Evolutionary conservation across 495 filamentous ascomycete species (phyloP), one percentile per base, ranked within the genome.

Genomic region (Podospora tetraspora): DNA sequence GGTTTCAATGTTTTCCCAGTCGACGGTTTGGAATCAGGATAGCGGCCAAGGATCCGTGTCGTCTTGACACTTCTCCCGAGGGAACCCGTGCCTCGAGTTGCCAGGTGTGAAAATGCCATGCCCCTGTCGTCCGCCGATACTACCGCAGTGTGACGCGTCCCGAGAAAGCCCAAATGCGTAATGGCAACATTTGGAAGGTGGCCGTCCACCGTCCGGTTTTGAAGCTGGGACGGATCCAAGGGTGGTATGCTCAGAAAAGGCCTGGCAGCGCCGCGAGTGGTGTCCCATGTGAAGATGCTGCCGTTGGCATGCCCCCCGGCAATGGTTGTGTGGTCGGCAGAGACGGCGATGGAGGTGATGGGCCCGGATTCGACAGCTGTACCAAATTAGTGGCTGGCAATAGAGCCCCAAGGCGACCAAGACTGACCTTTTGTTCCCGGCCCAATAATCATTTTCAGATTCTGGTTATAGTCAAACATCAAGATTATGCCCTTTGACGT

Each of bases 41-140:
- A 99, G 58, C 95, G 89, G 21, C 95, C 95, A 43, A 99, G 80
- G 59, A 98, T 93, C 68, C 96, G 86, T 11, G 90, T 93, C 10
- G 92, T 94, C 79, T 92, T 97, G 65, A 99, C 91, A 1, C 87
- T 90, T 70, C 95, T 87, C 12, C 88, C 92, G 43, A 98, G 84
- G 25, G 93, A 85, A 9, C 96, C 94, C 69, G 94, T 89, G 22
- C 95, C 95, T 69, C 95, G 82, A 16, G 93, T 97, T 29, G 95
- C 96, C 32, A 98, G 84, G 78, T 98, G 96, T 8, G 96, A 97
- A 76, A 99, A 99, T 10, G 94, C 94, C 95, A 99, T 98, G 59
- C 95, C 95, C 56, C 86, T 85, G 73, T 94, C 92, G 76, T 99
- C 93, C 1, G 94, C 94, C n/a, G 95, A 99, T 27, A 97, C 92